phyloP scores from a whole-genome alignment of 805 yeast genomes.

The Candida boidinii region DNA sequence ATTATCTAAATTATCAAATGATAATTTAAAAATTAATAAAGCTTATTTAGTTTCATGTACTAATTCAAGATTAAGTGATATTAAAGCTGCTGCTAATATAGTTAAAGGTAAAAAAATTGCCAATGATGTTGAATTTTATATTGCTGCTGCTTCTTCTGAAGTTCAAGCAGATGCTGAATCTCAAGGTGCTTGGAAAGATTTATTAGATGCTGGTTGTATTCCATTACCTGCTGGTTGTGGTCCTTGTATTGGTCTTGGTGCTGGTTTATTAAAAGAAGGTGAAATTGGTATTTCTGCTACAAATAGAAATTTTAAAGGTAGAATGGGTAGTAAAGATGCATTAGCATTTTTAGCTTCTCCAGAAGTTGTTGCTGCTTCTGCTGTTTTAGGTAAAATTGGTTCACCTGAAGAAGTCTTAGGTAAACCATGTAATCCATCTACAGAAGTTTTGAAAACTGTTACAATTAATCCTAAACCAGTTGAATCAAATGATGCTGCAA shows the following conservation, averaged over 20 bases:
- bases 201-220: conserved; percentile 87
- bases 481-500: conserved; percentile 11
- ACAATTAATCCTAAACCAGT: conserved; percentile 24
- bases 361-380: conserved; percentile 97
- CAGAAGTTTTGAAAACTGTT: conserved; percentile 38
- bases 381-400: conserved; percentile 89
- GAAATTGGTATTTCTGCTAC: conserved; percentile 98
- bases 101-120: conserved; percentile 78
- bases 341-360: conserved; percentile 95
- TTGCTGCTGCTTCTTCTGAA: conserved; percentile 93
- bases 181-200: conserved; percentile 84
- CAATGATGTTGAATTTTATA: conserved; percentile 86
- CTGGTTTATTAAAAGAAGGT: conserved; percentile 89
- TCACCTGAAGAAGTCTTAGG: conserved; percentile 84
- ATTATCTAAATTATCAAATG: conserved; percentile 59
- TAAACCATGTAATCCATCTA: conserved; percentile 34
- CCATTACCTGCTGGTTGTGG: conserved; percentile 99
- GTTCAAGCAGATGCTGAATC: conserved; percentile 91
- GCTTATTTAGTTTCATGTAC: conserved; percentile 98
- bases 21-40: conserved; percentile 76
- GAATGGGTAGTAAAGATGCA: conserved; percentile 98
- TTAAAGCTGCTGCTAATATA: conserved; percentile 89
- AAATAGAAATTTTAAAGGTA: conserved; percentile 96
- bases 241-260: conserved; percentile 96
- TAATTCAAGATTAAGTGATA: conserved; percentile 86